phyloP scores from a whole-genome alignment of 306 rosid species.

The Citrullus colocynthis region DNA sequence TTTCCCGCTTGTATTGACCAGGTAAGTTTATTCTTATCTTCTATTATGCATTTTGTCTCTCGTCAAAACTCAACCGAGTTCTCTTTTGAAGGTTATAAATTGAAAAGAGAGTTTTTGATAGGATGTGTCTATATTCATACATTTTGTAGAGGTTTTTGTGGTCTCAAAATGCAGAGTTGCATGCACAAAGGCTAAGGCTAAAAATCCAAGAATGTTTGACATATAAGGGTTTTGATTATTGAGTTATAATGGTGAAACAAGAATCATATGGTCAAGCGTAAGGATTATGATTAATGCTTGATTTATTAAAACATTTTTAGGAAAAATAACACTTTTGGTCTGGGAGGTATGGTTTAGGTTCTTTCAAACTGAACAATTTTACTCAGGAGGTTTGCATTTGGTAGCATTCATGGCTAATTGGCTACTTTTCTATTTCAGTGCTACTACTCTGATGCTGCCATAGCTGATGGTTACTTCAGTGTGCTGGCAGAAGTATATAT shows the following conservation, averaged over 20 bases:
- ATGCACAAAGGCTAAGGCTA: background rate
- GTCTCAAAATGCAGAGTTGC: background rate
- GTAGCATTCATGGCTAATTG: constrained; percentile 1
- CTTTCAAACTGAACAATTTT: no score
- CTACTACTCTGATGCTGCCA: constrained; percentile 90
- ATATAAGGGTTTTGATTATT: background rate
- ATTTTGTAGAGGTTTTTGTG: background rate
- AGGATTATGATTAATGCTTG: background rate
- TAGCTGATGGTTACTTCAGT: constrained; percentile 99
- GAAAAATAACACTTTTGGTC: no score
- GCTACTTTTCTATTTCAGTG: constrained; percentile 41
- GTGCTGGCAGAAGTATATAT: constrained; percentile 99
- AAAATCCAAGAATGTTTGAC: background rate
- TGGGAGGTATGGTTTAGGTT: no score
- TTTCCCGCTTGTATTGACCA: constrained; percentile 98
- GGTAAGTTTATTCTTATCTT: constrained; percentile 29
- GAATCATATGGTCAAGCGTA: background rate
- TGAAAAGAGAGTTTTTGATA: background rate
- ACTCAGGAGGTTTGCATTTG: no score
- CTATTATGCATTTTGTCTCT: background rate
- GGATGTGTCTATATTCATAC: background rate
- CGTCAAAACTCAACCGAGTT: background rate
- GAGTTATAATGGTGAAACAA: background rate
- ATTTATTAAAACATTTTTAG: background rate
- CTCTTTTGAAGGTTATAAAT: background rate